A percentile compares a stretch with the other conserved stretches of the same genome.
Conservation (phyloP, 2,329 filamentous ascomycete genomes). For the Monilinia polystroma region DNA sequence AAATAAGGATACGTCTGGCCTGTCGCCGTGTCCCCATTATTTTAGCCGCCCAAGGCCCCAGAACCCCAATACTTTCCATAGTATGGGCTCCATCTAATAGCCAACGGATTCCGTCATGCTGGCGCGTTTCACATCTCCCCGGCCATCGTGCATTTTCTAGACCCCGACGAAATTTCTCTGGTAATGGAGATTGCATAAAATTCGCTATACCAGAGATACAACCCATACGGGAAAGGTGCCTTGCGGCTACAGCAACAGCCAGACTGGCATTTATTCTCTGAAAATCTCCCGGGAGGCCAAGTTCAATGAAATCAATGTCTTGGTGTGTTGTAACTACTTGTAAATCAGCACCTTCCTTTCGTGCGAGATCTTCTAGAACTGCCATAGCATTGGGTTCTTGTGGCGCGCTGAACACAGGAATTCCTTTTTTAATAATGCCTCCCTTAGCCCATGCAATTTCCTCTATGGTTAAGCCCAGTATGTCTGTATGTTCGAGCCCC, state of each 20-base stretch:
- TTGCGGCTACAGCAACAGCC: background rate
- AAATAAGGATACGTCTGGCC: slow-evolving; percentile 1
- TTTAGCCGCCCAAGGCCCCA: background rate
- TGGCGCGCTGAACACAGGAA: slow-evolving; percentile 48
- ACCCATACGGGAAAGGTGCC: background rate
- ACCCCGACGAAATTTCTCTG: slow-evolving; percentile 5
- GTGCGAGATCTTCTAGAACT: background rate
- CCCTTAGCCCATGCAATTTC: slow-evolving; percentile 91
- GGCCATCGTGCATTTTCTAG: background rate
- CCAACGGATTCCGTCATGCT: background rate
- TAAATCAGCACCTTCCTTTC: background rate
- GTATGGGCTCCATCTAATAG: slow-evolving; percentile 1
- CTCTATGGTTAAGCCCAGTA: slow-evolving; percentile 75
- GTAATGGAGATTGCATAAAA: background rate
- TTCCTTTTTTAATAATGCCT: slow-evolving; percentile 73
- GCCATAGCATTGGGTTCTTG: background rate
- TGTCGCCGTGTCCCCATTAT: background rate
- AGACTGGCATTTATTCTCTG: background rate
- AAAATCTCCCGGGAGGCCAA: slow-evolving; percentile 1
- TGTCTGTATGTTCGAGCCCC: slow-evolving; percentile 78
- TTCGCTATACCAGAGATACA: background rate
- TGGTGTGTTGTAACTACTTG: background rate
- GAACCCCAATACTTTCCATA: background rate
- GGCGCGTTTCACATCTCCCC: background rate
- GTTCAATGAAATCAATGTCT: background rate